Base-by-base conservation (phyloP, 2,329 filamentous ascomycete species). In the Microcyclosporella mali region DNA sequence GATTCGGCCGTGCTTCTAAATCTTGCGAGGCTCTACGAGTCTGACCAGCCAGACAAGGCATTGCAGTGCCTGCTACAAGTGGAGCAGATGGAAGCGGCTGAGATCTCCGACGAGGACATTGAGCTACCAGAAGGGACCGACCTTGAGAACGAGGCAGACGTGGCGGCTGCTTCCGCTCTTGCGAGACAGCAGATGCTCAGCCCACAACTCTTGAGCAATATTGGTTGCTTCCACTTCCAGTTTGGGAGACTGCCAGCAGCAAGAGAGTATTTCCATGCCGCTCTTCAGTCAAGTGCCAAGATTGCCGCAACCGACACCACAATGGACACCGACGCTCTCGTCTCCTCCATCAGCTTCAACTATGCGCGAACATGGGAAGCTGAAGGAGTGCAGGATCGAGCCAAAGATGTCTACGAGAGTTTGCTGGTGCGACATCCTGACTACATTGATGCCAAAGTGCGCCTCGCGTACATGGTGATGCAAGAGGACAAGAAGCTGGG, bases 321-420 rank as follows among this genome's bases (percentile, higher is more conserved):
- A 34, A 45, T 83, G 49, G 92, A 97, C 61, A 89, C 84, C 0
- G 92, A 98, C 66, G 88, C 88, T 11, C 74, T 98, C 3, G 84
- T 97, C 18, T 95, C 90, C 0, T 95, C 89, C 2, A 94, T 98
- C 63, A 95, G 88, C 62, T 98, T 92, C 74, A 98, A 97, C 59
- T 79, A 98, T 31, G 92, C 85, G 19, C 80, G 92, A 45, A 94
- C 88, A 45, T 95, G 95, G 58, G 92, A 98, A 69, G 83, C 86
- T 0, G 82, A 86, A 40, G 82, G 84, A 28, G 75, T 90, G 61
- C 74, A 79, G 6, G 85, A 94, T 30, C 82, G 94, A 65, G 92
- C 92, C 1, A 80, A 86, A 47, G 84, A 86, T 56, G 85, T 94
- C 2, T 98, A 97, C 60, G 84, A 94, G 56, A 84, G 85, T 32